A percentile compares a stretch with the other conserved stretches of the same genome.
These are phyloP conservation scores for Chloroidium sp. DNA, from an alignment of 163 green algal genomes.

Conservation along the genomic window DNA sequence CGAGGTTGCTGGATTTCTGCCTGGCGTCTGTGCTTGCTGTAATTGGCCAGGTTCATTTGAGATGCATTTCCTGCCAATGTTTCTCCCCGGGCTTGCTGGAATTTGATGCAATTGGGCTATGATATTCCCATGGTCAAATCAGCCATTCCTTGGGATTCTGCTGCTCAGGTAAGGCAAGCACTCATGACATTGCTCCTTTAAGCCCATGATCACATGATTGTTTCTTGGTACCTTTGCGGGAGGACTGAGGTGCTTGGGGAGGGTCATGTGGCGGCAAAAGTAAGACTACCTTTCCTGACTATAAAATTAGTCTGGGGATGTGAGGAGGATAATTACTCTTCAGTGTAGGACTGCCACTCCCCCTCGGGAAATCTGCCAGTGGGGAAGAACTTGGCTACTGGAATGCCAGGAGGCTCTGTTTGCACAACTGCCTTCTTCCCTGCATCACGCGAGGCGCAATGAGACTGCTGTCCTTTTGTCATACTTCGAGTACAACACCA, in stretches of 20 bases:
- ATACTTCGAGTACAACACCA: neutral
- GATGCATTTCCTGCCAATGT: neutral
- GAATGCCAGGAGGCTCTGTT: slow-evolving; percentile 82
- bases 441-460: slow-evolving; percentile 9
- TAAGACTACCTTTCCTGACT: neutral
- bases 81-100: neutral
- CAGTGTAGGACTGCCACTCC: slow-evolving; percentile 83
- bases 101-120: neutral
- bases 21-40: neutral
- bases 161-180: neutral
- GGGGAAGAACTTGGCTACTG: slow-evolving; percentile 79
- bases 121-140: no score
- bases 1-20: neutral
- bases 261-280: neutral
- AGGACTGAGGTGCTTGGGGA: neutral
- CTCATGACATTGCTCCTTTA: neutral
- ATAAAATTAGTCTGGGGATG: neutral
- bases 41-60: neutral
- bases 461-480: neutral
- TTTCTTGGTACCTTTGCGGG: neutral
- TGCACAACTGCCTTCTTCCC: slow-evolving; percentile 61
- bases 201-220: neutral
- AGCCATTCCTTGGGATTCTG: neutral
- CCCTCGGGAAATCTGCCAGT: slow-evolving; percentile 73
- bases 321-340: slow-evolving; percentile 40